Base-by-base conservation (phyloP, 2,329 filamentous ascomycete species). In the Pyricularia pennisetigena region DNA sequence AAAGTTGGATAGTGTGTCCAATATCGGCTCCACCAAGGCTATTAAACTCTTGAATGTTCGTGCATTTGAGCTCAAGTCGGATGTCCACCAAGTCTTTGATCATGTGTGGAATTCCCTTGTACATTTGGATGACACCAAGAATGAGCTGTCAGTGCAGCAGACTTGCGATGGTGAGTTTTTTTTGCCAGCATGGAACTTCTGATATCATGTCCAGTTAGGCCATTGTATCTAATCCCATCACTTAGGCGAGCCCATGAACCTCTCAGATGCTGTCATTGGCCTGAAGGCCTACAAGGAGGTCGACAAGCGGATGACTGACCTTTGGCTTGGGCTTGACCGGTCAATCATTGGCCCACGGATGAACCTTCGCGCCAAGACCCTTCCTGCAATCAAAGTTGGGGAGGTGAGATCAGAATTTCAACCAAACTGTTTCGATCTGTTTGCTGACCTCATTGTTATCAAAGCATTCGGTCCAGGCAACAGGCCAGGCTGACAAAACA, bases 31-130 rank as follows among this genome's bases (percentile, higher is more conserved):
- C 2, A 87, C 87, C 35, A 83, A 88, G 35, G 85, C 86, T 2
- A 83, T 88, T 74, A 85, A 84, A 68, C 79, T 96, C 28, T 79
- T 97, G 4, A 83, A 88, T 70, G 78, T 86, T 63, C 86, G 89
- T 70, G 84, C 86, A 1, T 86, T 87, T 29, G 86, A 89, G 73
- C 80, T 97, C 68, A 89, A 88, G 70, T 83, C 85, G 2, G 82
- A 85, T 24, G 84, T 95, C 26, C 85, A 88, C 69, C 85, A 90
- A 59, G 85, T 86, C 9, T 84, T 95, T 57, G 85, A 86, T 62
- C 82, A 83, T 68, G 84, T 88, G n/a, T 97, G 93, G 92, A 85
- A 85, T 69, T 80, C 83, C 0, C 80, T 94, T 62, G 80, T 97
- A 14, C 78, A 82, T 1, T 78, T 93, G 23, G 86, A 94, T 73